Conservation (phyloP, 768 basidiomycete genomes). For the Suillus variegatus region DNA sequence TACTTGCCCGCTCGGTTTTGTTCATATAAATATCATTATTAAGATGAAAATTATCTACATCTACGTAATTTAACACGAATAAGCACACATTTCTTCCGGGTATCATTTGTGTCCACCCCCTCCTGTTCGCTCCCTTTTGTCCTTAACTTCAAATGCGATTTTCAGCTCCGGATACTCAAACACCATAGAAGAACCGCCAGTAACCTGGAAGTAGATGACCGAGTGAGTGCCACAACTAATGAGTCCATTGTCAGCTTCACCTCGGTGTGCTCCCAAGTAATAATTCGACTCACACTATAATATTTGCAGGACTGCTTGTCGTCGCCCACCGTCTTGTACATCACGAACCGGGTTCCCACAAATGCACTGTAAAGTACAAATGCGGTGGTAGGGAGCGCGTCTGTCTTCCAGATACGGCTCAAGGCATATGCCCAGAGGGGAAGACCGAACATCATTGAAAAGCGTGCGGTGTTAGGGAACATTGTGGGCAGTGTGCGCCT, state of each 20-base stretch:
- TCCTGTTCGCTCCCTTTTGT: too few relatives aligned
- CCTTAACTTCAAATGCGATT: neutral
- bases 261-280: neutral
- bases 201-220: slow-evolving; percentile 37
- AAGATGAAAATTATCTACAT: too few relatives aligned
- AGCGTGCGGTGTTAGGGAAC: slow-evolving; percentile 38
- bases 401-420: slow-evolving; percentile 37
- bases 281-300: slow-evolving; percentile 35
- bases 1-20: too few relatives aligned
- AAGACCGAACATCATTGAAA: slow-evolving; percentile 34
- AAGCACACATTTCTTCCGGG: too few relatives aligned
- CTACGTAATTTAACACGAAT: too few relatives aligned
- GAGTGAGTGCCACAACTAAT: slow-evolving; percentile 37
- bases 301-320: slow-evolving; percentile 39
- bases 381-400: slow-evolving; percentile 20
- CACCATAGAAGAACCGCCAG: slow-evolving; percentile 34
- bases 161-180: neutral
- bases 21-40: too few relatives aligned
- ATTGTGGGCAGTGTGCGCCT: slow-evolving; percentile 47
- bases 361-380: slow-evolving; percentile 35
- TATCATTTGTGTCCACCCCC: too few relatives aligned
- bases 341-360: slow-evolving; percentile 37
- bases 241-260: neutral
- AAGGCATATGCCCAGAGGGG: slow-evolving; percentile 40
- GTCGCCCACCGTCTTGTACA: slow-evolving; percentile 25